Evolutionary conservation across 2,329 filamentous ascomycete genomes (phyloP).

Genomic region (Botryotinia calthae): DNA sequence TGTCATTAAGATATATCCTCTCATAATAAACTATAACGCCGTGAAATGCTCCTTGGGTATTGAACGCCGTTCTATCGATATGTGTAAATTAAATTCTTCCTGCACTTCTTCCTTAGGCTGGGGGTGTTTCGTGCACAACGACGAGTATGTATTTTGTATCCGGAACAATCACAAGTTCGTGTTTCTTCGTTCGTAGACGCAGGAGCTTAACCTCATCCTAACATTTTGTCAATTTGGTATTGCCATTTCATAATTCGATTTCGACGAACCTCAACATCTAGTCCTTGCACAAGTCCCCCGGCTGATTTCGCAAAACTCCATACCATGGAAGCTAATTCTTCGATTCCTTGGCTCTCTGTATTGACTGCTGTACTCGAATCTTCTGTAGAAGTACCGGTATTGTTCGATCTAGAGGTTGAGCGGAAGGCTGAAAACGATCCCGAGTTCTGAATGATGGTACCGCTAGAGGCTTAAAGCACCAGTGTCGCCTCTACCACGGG

Average conservation of each 20-base stretch:
- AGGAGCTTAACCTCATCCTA: constrained; percentile 76
- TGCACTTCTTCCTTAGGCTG: constrained; percentile 46
- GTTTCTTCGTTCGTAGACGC: constrained; percentile 76
- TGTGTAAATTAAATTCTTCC: background rate
- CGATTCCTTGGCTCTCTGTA: constrained; percentile 41
- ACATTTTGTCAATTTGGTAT: constrained; percentile 19
- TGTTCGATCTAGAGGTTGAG: constrained; percentile 28
- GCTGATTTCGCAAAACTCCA: constrained; percentile 72
- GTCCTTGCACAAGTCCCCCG: constrained; percentile 65
- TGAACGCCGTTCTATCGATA: constrained; percentile 18
- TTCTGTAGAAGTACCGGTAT: background rate
- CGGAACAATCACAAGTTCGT: constrained; percentile 80
- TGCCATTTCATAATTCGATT: background rate
- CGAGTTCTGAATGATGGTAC: constrained; percentile 71
- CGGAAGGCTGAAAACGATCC: constrained; percentile 54
- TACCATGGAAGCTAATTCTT: constrained; percentile 73
- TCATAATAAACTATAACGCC: constrained; percentile 11
- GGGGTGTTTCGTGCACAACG: constrained; percentile 77
- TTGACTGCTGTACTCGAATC: constrained; percentile 1
- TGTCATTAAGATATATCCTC: background rate
- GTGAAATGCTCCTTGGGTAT: constrained; percentile 20
- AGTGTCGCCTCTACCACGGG: constrained; percentile 76
- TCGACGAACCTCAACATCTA: constrained; percentile 63
- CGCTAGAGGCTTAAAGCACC: constrained; percentile 68
- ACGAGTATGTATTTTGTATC: constrained; percentile 76